Evolutionary conservation across 805 yeast genomes (phyloP), one percentile per base, ranked within the genome.

Genomic region (Cyberlindnera samutprakarnensis): DNA sequence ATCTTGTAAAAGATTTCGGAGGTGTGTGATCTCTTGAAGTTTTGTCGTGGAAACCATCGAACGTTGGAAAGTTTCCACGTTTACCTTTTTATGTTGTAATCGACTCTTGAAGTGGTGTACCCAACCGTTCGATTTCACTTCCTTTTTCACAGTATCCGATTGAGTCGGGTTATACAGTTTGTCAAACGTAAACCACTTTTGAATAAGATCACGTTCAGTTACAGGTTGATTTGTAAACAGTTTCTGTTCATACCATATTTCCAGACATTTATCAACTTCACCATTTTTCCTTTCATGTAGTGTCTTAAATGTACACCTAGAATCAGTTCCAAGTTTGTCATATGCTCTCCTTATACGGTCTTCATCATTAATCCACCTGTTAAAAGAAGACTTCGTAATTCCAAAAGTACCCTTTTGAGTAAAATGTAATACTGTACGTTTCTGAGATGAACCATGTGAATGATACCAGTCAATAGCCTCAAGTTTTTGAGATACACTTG

Each of bases 361-460:
- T 32, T 61, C 65, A 14, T 49, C 53, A 23, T 55, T 42, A 2
- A 59, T 46, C 69, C 69, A 64, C 36, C 68, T 47, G 41, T 58
- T 58, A 34, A 61, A 44, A 7, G 61, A 57, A 2, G 66, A 57
- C 37, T 54, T 59, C 1, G 68, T 56, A 4, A 64, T 53, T 6
- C 59, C 41, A 35, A 64, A 63, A 22, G 47, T 46, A 3, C 47
- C 49, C 27, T 50, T 18, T 3, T 35, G 33, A 16, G 46, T 41
- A 42, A 64, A 64, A 39, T 55, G 53, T 5, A 38, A 35, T 4
- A 62, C 63, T 0, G 68, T 59, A 15, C 38, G 43, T 24, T 55
- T 56, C 32, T 62, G 67, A 3, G 58, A 51, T 14, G 51, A 49
- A 16, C 53, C 53, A 19, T 53, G 48, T 7, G 41, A 29, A 25